A percentile compares a stretch with the other conserved stretches of the same genome.
Evolutionary conservation across 192 early-diverging fungal species (phyloP).

Genomic region (Backusella westeae): DNA sequence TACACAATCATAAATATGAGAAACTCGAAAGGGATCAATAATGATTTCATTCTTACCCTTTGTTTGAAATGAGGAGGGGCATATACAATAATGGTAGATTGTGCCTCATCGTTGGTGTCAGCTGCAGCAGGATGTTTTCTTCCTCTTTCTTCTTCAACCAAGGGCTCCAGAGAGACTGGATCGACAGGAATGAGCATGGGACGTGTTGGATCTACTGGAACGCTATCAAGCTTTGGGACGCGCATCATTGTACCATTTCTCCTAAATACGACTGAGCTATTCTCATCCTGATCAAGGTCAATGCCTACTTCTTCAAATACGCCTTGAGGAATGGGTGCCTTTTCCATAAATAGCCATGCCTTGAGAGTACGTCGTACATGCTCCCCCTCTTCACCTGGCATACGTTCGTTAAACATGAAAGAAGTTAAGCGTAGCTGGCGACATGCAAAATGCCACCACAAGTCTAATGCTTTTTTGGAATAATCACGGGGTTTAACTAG

Average conservation of each 20-base stretch:
- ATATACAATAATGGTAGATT: conserved; percentile 79
- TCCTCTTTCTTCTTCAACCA: conserved; percentile 58
- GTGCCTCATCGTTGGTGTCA: conserved; percentile 50
- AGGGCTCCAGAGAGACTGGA: conserved; percentile 45
- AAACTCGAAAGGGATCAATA: background rate
- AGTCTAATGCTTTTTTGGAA: conserved; percentile 43
- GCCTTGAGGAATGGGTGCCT: conserved; percentile 51
- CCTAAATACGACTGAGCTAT: conserved; percentile 52
- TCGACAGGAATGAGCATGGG: conserved; percentile 82
- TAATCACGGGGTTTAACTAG: conserved; percentile 61
- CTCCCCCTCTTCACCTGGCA: conserved; percentile 71
- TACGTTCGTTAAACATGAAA: conserved; percentile 77
- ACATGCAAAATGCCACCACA: conserved; percentile 77
- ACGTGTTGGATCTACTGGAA: conserved; percentile 76
- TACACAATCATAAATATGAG: conserved; percentile 12
- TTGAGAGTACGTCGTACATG: conserved; percentile 51
- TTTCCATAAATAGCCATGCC: conserved; percentile 51
- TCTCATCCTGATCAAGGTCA: conserved; percentile 42
- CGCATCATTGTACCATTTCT: conserved; percentile 69
- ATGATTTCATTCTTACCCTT: conserved; percentile 40
- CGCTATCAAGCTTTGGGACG: conserved; percentile 82
- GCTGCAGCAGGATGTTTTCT: conserved; percentile 52
- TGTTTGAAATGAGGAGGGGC: conserved; percentile 68
- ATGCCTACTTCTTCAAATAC: conserved; percentile 47
- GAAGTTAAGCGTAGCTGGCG: conserved; percentile 67